phyloP scores from a whole-genome alignment of 768 basidiomycete species.

The Calvatia gigantea region DNA sequence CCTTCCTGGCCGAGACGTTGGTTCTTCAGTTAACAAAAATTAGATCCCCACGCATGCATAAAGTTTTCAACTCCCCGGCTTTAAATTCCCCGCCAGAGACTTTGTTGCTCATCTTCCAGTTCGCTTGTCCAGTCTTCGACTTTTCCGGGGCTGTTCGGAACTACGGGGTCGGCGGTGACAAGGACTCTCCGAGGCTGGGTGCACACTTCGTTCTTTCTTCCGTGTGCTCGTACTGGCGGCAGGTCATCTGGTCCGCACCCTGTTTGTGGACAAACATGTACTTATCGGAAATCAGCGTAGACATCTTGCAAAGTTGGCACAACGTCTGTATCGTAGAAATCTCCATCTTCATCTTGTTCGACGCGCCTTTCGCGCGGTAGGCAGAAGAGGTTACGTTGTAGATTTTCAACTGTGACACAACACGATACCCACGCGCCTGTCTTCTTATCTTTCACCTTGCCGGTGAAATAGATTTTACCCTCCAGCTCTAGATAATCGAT shows the following conservation, averaged over 20 bases:
- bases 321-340: constrained; percentile 69
- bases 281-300: constrained; percentile 79
- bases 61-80: too few species aligned
- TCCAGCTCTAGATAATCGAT: constrained; percentile 88
- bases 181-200: too few species aligned
- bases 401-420: constrained; percentile 79
- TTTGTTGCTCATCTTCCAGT: too few species aligned
- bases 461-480: constrained; percentile 84
- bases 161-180: too few species aligned
- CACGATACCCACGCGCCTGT: constrained; percentile 74
- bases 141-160: too few species aligned
- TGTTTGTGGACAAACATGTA: neutral
- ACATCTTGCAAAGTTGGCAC: constrained; percentile 71
- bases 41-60: too few species aligned
- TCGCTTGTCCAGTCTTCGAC: too few species aligned
- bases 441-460: constrained; percentile 83
- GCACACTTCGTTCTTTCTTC: too few species aligned
- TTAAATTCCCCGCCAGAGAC: too few species aligned
- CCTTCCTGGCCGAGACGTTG: too few species aligned
- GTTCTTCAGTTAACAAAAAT: too few species aligned
- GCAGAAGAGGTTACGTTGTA: constrained; percentile 89
- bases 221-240: neutral
- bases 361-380: constrained; percentile 71
- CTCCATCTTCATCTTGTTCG: constrained; percentile 53
- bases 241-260: neutral